Conservation (phyloP, 768 basidiomycete species). For the Termitomyces sp. region DNA sequence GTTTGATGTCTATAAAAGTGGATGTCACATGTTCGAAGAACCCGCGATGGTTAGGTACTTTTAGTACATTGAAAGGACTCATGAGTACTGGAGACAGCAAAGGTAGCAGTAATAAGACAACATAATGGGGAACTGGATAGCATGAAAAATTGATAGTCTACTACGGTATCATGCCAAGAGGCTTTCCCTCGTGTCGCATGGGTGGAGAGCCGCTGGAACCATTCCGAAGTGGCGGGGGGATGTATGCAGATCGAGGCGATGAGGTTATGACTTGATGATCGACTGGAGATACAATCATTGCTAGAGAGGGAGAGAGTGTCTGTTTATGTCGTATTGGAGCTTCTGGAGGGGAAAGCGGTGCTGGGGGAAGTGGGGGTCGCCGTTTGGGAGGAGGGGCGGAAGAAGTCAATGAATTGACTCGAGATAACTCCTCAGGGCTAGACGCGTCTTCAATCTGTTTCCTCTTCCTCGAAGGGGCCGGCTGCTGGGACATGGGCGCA, state of each 20-base stretch:
- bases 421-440: constrained; percentile 17
- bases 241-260: constrained; percentile 26
- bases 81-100: background rate
- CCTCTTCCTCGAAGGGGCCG: constrained; percentile 37
- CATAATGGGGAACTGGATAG: background rate
- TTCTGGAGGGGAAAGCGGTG: constrained; percentile 21
- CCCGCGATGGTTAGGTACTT: background rate
- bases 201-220: constrained; percentile 20
- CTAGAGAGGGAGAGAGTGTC: constrained; percentile 55
- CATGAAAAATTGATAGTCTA: background rate
- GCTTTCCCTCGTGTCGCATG: constrained; percentile 16
- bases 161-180: constrained; percentile 17
- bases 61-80: background rate
- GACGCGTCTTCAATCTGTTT: constrained; percentile 35
- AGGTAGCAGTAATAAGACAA: constrained; percentile 1
- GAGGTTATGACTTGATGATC: constrained; percentile 34
- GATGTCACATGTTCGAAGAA: background rate
- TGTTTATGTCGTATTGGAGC: constrained; percentile 31
- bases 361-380: constrained; percentile 23
- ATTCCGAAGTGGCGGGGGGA: constrained; percentile 23
- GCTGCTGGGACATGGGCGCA: constrained; percentile 27
- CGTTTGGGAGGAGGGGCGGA: constrained; percentile 29
- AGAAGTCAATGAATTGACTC: constrained; percentile 18
- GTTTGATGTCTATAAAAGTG: too few species aligned
- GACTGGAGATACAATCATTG: constrained; percentile 57